Percentiles rank a stretch among this genome's conserved stretches.
These are phyloP conservation scores for Mucor circinelloides DNA, from an alignment of 371 early-diverging fungal genomes.

Conservation along the genomic window DNA sequence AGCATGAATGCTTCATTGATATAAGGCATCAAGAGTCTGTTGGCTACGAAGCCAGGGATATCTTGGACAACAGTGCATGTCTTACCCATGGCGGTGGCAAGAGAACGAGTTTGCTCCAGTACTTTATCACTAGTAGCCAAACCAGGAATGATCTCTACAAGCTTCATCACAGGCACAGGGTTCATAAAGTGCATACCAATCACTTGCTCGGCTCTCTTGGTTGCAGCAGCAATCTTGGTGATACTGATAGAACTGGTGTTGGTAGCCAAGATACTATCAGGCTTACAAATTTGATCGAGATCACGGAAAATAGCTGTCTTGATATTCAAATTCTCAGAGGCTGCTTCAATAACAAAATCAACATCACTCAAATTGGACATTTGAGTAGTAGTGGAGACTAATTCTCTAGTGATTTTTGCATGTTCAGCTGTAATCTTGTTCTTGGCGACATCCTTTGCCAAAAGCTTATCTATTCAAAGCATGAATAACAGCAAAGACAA, in stretches of 20 bases:
- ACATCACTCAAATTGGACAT: constrained; percentile 62
- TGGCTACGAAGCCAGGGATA: constrained; percentile 97
- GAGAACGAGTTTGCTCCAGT: constrained; percentile 68
- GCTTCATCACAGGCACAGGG: constrained; percentile 97
- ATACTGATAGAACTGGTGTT: constrained; percentile 96
- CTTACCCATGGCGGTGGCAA: constrained; percentile 93
- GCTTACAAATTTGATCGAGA: constrained; percentile 70
- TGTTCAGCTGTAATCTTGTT: constrained; percentile 84
- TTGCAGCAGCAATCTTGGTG: constrained; percentile 94
- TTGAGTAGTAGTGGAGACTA: constrained; percentile 66
- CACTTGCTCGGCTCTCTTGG: constrained; percentile 81
- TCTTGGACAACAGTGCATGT: constrained; percentile 86
- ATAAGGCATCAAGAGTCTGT: constrained; percentile 97
- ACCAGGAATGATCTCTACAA: constrained; percentile 97
- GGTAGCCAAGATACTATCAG: constrained; percentile 88
- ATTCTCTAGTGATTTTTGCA: constrained; percentile 62
- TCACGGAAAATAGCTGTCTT: constrained; percentile 85
- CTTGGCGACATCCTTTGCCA: constrained; percentile 91
- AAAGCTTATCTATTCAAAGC: constrained; percentile 65
- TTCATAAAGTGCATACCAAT: constrained; percentile 96
- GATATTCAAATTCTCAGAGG: constrained; percentile 88
- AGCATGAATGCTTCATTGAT: constrained; percentile 96
- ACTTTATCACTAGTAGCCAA: constrained; percentile 79
- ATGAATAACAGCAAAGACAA: not conserved
- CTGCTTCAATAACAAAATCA: constrained; percentile 95